A percentile compares a stretch with the other conserved stretches of the same genome.
Evolutionary conservation across 2,329 filamentous ascomycete genomes (phyloP).

Genomic region (Aspergillus fructus): DNA sequence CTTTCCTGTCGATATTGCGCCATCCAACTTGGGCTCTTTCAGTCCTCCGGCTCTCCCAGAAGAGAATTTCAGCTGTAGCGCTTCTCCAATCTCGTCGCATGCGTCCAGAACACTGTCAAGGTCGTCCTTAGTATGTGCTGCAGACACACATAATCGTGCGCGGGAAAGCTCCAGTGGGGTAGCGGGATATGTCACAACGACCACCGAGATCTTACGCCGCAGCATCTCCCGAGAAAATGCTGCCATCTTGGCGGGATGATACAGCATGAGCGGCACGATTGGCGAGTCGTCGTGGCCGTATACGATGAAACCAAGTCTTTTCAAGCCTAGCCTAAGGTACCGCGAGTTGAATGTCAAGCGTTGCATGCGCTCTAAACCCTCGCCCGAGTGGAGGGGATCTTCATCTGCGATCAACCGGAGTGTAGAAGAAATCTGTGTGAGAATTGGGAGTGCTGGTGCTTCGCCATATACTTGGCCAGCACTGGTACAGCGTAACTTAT

Average conservation of each 20-base stretch:
- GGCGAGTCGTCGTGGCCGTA: conserved; percentile 95
- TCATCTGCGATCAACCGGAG: conserved; percentile 85
- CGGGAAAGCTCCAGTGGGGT: conserved; percentile 90
- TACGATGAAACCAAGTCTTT: conserved; percentile 89
- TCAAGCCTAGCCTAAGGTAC: conserved; percentile 88
- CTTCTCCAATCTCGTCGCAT: conserved; percentile 87
- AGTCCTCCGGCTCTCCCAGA: conserved; percentile 85
- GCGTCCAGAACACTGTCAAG: conserved; percentile 81
- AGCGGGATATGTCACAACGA: conserved; percentile 92
- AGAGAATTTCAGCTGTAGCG: conserved; percentile 89
- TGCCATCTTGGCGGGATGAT: conserved; percentile 94
- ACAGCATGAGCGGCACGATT: conserved; percentile 87
- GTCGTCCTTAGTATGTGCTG: conserved; percentile 95
- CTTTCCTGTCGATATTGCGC: conserved; percentile 27
- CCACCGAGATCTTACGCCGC: conserved; percentile 90
- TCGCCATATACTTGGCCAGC: conserved; percentile 82
- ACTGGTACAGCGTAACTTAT: conserved; percentile 80
- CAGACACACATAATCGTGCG: conserved; percentile 87
- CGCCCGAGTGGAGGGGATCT: conserved; percentile 65
- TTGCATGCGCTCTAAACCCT: conserved; percentile 89
- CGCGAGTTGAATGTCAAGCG: conserved; percentile 94
- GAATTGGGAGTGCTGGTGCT: conserved; percentile 76
- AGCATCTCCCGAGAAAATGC: conserved; percentile 98
- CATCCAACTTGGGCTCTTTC: conserved; percentile 59
- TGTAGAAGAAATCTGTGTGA: conserved; percentile 83